A percentile compares a stretch with the other conserved stretches of the same genome.
phyloP scores from a whole-genome alignment of 768 basidiomycete species.

The Trametopsis cervina region DNA sequence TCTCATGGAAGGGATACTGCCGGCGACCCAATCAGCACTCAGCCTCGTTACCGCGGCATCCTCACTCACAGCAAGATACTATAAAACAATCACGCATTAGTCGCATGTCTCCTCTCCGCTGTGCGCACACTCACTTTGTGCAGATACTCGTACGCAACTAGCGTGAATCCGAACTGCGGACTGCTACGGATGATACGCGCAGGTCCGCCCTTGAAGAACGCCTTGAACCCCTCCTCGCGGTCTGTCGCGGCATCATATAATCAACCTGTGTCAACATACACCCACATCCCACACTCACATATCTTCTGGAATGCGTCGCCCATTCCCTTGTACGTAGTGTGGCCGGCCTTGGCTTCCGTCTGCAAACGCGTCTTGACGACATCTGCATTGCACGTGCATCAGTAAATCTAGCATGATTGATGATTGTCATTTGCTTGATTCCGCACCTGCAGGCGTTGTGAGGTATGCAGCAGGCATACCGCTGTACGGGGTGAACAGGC shows the following conservation, averaged over 20 bases:
- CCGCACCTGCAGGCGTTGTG: conserved; percentile 80
- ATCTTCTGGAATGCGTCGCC: conserved; percentile 88
- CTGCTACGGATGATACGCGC: conserved; percentile 86
- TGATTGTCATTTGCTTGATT: conserved; percentile 14
- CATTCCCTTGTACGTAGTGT: conserved; percentile 88
- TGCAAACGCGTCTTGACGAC: conserved; percentile 97
- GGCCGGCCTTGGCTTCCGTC: conserved; percentile 85
- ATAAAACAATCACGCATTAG: background rate
- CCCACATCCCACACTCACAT: conserved; percentile 40
- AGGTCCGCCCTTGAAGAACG: conserved; percentile 88
- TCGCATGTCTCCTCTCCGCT: background rate
- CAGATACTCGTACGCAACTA: conserved; percentile 73
- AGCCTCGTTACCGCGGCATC: background rate
- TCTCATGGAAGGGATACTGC: conserved; percentile 79
- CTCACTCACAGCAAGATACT: conserved; percentile 28
- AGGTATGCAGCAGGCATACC: conserved; percentile 98
- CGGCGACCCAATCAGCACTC: conserved; percentile 13
- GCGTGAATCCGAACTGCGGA: conserved; percentile 91
- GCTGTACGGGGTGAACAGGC: conserved; percentile 34
- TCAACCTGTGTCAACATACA: background rate
- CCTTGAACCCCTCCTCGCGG: conserved; percentile 82
- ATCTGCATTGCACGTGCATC: conserved; percentile 40
- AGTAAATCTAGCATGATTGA: conserved; percentile 10
- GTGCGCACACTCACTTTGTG: conserved; percentile 42
- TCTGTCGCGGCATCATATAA: conserved; percentile 36